A percentile compares a stretch with the other conserved stretches of the same genome.
phyloP scores from a whole-genome alignment of 306 rosid species.

The Pueraria montana region DNA sequence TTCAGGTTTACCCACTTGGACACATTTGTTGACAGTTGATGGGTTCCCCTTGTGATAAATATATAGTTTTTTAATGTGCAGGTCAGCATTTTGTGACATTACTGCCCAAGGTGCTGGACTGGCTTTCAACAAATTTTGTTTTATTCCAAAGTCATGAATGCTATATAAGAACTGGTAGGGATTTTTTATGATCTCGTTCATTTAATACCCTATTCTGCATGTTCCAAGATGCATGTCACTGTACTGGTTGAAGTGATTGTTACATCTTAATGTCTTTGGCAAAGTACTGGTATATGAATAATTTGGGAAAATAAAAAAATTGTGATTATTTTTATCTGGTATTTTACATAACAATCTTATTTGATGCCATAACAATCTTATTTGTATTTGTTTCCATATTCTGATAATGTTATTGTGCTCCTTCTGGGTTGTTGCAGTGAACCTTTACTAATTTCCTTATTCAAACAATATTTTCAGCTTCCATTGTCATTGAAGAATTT shows the following conservation, averaged over 20 bases:
- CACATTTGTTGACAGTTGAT: constrained; percentile 30
- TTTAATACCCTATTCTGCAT: constrained; percentile 28
- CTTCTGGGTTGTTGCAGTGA: constrained; percentile 12
- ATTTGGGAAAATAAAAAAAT: background rate
- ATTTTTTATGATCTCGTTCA: constrained; percentile 39
- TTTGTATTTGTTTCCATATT: constrained; percentile 20
- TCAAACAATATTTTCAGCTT: constrained; percentile 69
- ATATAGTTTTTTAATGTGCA: constrained; percentile 50
- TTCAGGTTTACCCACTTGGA: constrained; percentile 67
- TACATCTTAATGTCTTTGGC: constrained; percentile 14
- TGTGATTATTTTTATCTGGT: background rate
- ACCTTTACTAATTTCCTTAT: constrained; percentile 41
- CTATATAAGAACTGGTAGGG: constrained; percentile 91
- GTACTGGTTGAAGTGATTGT: constrained; percentile 8
- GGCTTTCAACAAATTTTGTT: constrained; percentile 82
- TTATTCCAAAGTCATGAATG: constrained; percentile 92
- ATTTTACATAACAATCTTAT: constrained; percentile 17
- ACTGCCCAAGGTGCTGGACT: constrained; percentile 85
- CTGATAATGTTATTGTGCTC: constrained; percentile 25
- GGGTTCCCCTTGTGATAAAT: constrained; percentile 30
- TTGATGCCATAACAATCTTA: background rate
- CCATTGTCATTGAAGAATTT: constrained; percentile 92
- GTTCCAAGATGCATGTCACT: background rate
- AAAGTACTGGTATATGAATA: constrained; percentile 13
- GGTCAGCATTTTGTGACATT: constrained; percentile 84